A percentile compares a stretch with the other conserved stretches of the same genome.
These are phyloP conservation scores for Hygrophorus russula DNA, from an alignment of 768 basidiomycete genomes.

Conservation along the genomic window DNA sequence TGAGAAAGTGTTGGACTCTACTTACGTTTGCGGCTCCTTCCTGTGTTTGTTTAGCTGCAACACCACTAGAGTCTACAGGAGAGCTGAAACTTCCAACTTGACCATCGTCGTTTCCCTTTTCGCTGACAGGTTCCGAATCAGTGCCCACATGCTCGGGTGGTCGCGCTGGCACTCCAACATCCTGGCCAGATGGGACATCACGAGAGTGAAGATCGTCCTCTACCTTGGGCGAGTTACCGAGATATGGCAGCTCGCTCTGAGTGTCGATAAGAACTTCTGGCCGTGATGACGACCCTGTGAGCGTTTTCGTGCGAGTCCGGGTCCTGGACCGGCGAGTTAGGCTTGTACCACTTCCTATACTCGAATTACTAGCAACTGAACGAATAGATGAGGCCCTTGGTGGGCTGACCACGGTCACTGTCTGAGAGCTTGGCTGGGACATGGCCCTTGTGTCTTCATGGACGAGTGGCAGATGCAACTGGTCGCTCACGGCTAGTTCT, in stretches of 20 bases:
- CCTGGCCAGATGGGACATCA: conserved; percentile 7
- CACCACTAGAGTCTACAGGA: too few species aligned
- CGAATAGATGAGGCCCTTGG: conserved; percentile 29
- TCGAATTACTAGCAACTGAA: conserved; percentile 39
- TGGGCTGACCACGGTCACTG: background rate
- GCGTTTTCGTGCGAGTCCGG: conserved; percentile 42
- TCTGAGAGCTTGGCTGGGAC: conserved; percentile 3
- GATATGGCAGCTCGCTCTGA: conserved; percentile 24
- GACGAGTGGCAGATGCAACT: too few species aligned
- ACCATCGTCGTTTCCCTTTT: too few species aligned
- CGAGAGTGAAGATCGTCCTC: conserved; percentile 7
- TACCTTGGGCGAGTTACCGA: conserved; percentile 17
- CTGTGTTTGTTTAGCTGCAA: too few species aligned
- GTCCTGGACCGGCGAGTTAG: conserved; percentile 44
- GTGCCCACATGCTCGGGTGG: conserved; percentile 9
- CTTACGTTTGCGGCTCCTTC: too few species aligned
- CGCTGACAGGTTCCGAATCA: too few species aligned
- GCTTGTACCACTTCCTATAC: conserved; percentile 36
- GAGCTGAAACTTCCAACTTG: too few species aligned
- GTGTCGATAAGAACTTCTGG: conserved; percentile 8
- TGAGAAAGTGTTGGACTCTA: too few species aligned
- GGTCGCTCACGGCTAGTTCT: too few species aligned
- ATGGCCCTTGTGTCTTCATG: conserved; percentile 2
- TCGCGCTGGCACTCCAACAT: conserved; percentile 7
- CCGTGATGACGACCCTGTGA: conserved; percentile 16